A percentile compares a stretch with the other conserved stretches of the same genome.
Conservation (phyloP, 768 basidiomycete species). For the Panaeolus papilionaceus region DNA sequence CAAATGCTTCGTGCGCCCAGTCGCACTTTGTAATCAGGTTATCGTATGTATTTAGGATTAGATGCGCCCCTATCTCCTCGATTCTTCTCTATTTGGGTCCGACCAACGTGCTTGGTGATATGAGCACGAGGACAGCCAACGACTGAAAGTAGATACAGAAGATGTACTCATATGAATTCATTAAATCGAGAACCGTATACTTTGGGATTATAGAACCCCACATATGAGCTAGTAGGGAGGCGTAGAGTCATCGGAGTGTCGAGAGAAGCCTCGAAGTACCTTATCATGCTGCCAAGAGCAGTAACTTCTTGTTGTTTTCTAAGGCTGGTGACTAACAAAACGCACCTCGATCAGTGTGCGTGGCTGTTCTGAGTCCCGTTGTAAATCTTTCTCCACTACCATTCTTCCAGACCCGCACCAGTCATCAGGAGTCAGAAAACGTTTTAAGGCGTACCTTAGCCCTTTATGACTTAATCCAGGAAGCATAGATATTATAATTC, state of each 20-base stretch:
- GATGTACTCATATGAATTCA: not conserved
- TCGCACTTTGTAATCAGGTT: conserved; percentile 10
- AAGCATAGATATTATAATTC: not conserved
- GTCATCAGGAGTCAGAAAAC: not conserved
- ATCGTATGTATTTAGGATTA: not conserved
- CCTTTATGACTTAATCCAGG: conserved; percentile 9
- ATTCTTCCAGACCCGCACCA: not conserved
- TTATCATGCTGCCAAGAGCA: not conserved
- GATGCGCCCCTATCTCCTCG: not conserved
- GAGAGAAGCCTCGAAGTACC: not conserved
- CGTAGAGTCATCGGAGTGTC: not conserved
- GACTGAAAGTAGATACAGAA: not conserved
- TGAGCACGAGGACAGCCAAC: not conserved
- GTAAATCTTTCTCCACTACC: not conserved
- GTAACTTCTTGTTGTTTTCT: not conserved
- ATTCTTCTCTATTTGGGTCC: not conserved
- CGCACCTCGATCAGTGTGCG: not conserved
- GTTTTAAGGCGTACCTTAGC: not conserved
- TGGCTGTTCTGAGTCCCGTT: not conserved
- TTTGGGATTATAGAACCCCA: not conserved
- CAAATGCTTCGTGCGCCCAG: not conserved
- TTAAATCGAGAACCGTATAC: not conserved
- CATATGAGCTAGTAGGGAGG: not conserved
- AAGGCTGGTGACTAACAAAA: not conserved
- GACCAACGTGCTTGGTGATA: conserved; percentile 1